A percentile compares a stretch with the other conserved stretches of the same genome.
phyloP scores from a whole-genome alignment of 2,329 filamentous ascomycete species.

The Xylariaceae sp. region DNA sequence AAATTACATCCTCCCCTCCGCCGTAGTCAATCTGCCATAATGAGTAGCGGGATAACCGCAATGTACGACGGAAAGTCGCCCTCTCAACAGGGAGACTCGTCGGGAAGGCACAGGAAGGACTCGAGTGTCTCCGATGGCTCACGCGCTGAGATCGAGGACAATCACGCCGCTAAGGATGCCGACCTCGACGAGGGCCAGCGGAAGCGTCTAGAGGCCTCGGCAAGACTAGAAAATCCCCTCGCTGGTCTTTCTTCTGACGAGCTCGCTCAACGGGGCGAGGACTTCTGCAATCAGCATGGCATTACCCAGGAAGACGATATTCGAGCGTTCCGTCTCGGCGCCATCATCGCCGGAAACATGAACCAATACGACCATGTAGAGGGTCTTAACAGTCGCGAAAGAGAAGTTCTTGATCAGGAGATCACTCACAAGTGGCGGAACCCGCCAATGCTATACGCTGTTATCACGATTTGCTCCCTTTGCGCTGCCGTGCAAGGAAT shows the following conservation, averaged over 20 bases:
- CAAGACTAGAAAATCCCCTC: constrained; percentile 40
- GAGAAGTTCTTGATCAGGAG: constrained; percentile 53
- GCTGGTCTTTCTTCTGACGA: constrained; percentile 38
- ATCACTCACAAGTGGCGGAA: constrained; percentile 64
- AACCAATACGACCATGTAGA: constrained; percentile 45
- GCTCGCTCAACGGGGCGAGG: constrained; percentile 51
- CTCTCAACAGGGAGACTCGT: not conserved
- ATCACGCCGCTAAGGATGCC: constrained; percentile 16
- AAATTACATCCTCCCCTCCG: not conserved
- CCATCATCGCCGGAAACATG: constrained; percentile 51
- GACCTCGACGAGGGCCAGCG: constrained; percentile 26
- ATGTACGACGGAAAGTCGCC: constrained; percentile 9
- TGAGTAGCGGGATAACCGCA: not conserved
- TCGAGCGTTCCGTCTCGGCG: constrained; percentile 54
- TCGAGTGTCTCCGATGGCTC: constrained; percentile 26
- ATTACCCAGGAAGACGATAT: constrained; percentile 52
- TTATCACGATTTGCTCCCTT: constrained; percentile 48
- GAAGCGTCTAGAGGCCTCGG: constrained; percentile 34
- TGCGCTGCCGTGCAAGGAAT: constrained; percentile 64
- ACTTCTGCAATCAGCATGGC: constrained; percentile 52
- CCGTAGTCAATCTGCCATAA: not conserved
- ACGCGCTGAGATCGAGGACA: constrained; percentile 28
- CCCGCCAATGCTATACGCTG: constrained; percentile 58
- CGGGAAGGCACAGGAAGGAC: constrained; percentile 21
- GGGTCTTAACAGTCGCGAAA: constrained; percentile 54